Percentiles rank a stretch among this genome's conserved stretches.
phyloP scores from a whole-genome alignment of 257 asterid genomes.

The Solanum appendiculatum region DNA sequence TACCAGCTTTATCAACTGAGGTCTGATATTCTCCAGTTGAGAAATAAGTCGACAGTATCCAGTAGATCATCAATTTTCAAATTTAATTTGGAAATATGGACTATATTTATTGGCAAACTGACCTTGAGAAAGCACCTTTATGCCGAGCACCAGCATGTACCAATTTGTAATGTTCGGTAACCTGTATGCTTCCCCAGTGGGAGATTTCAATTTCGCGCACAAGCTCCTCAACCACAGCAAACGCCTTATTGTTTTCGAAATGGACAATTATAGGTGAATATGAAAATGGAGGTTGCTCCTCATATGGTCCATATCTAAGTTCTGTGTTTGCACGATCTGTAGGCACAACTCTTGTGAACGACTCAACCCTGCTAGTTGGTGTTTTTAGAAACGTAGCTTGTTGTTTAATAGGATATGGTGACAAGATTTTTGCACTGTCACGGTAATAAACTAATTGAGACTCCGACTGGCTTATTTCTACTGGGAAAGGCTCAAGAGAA shows the following conservation, averaged over 20 bases:
- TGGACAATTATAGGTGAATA: constrained; percentile 62
- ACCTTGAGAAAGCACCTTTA: constrained; percentile 94
- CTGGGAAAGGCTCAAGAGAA: constrained; percentile 90
- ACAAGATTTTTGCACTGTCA: constrained; percentile 77
- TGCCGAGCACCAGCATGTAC: constrained; percentile 94
- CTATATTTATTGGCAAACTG: constrained; percentile 9
- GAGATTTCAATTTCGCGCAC: constrained; percentile 97
- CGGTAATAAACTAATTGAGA: constrained; percentile 90
- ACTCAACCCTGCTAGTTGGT: constrained; percentile 70
- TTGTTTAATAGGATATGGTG: constrained; percentile 67
- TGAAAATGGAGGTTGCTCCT: constrained; percentile 49
- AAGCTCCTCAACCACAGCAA: constrained; percentile 98
- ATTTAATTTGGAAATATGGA: background rate
- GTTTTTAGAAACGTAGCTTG: constrained; percentile 75
- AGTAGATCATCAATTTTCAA: background rate
- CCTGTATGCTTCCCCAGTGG: constrained; percentile 95
- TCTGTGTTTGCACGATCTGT: constrained; percentile 56
- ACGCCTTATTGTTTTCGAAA: constrained; percentile 84
- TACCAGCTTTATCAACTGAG: background rate
- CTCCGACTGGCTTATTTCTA: constrained; percentile 83
- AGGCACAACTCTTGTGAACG: constrained; percentile 83
- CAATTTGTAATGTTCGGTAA: constrained; percentile 75
- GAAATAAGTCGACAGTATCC: background rate
- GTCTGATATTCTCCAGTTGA: background rate
- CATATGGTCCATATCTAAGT: constrained; percentile 85